A percentile compares a stretch with the other conserved stretches of the same genome.
These are phyloP conservation scores for Sophora flavescens DNA, from an alignment of 306 rosid genomes.

Conservation along the genomic window DNA sequence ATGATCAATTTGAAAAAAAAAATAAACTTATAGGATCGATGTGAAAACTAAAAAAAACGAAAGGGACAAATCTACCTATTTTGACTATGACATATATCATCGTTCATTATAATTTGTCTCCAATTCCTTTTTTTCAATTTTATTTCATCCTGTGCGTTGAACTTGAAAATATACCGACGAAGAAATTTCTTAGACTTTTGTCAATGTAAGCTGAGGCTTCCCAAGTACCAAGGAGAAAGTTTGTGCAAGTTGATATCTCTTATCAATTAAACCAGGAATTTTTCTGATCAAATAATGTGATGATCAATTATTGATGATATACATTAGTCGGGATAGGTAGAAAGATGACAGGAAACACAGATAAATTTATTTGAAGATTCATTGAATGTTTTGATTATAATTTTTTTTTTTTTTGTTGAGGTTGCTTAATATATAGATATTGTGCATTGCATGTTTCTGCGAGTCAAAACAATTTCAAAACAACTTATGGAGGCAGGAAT, in stretches of 20 bases:
- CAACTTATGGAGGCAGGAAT: constrained; percentile 97
- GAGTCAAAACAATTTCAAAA: constrained; percentile 53
- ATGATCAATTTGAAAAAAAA: no score
- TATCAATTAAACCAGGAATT: constrained; percentile 28
- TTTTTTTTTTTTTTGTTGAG: constrained; percentile 35
- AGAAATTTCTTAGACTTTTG: constrained; percentile 93
- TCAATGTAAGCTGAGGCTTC: constrained; percentile 99
- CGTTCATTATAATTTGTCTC: constrained; percentile 26
- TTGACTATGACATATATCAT: not conserved
- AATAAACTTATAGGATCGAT: no score
- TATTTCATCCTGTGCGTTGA: constrained; percentile 68
- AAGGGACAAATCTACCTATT: no score
- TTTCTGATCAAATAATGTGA: constrained; percentile 16
- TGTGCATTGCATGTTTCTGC: constrained; percentile 31
- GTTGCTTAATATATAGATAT: constrained; percentile 38
- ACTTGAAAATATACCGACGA: constrained; percentile 94
- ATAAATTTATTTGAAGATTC: constrained; percentile 16
- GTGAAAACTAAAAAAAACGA: no score
- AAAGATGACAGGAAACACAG: constrained; percentile 23
- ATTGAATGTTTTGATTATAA: constrained; percentile 13
- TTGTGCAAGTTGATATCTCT: constrained; percentile 75
- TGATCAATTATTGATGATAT: constrained; percentile 30
- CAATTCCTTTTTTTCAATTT: not conserved
- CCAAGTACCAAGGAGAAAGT: constrained; percentile 93
- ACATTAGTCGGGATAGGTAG: constrained; percentile 28